A percentile compares a stretch with the other conserved stretches of the same genome.
Evolutionary conservation across 768 basidiomycete species (phyloP).

Genomic region (Leccinum variicolor): DNA sequence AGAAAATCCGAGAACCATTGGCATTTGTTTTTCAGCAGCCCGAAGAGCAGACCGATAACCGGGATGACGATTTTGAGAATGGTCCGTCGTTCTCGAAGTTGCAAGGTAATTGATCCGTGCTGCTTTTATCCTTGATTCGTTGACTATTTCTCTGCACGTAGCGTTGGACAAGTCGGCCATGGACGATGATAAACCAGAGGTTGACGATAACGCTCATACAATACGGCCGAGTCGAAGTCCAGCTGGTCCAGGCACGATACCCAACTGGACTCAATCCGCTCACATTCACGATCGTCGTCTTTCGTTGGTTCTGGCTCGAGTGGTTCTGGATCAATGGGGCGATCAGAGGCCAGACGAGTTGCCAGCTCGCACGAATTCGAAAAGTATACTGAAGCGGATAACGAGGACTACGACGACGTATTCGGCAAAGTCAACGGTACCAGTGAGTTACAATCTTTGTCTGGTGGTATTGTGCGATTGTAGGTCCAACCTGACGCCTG

Average conservation of each 20-base stretch:
- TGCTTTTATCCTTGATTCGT: neutral
- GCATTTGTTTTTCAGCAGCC: conserved; percentile 66
- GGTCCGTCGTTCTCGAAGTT: conserved; percentile 86
- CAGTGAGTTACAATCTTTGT: conserved; percentile 43
- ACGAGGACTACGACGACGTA: conserved; percentile 93
- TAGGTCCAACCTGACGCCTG: neutral
- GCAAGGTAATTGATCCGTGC: conserved; percentile 41
- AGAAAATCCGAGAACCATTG: conserved; percentile 50
- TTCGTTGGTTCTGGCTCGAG: conserved; percentile 41
- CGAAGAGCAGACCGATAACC: conserved; percentile 90
- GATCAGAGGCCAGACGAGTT: conserved; percentile 55
- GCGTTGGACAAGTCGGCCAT: conserved; percentile 59
- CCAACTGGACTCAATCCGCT: conserved; percentile 33
- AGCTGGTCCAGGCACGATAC: conserved; percentile 44
- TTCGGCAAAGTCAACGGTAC: conserved; percentile 76
- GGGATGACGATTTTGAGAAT: conserved; percentile 98
- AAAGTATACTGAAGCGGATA: conserved; percentile 87
- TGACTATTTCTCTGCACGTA: conserved; percentile 19
- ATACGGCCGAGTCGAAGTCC: conserved; percentile 78
- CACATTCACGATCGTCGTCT: conserved; percentile 62
- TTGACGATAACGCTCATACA: conserved; percentile 77
- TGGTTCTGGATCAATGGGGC: conserved; percentile 56
- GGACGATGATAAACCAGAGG: conserved; percentile 53
- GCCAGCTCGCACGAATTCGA: conserved; percentile 64
- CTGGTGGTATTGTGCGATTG: neutral